Percentiles rank a stretch among this genome's conserved stretches.
phyloP scores from a whole-genome alignment of 768 basidiomycete genomes.

The Sporobolomyces pararoseus region DNA sequence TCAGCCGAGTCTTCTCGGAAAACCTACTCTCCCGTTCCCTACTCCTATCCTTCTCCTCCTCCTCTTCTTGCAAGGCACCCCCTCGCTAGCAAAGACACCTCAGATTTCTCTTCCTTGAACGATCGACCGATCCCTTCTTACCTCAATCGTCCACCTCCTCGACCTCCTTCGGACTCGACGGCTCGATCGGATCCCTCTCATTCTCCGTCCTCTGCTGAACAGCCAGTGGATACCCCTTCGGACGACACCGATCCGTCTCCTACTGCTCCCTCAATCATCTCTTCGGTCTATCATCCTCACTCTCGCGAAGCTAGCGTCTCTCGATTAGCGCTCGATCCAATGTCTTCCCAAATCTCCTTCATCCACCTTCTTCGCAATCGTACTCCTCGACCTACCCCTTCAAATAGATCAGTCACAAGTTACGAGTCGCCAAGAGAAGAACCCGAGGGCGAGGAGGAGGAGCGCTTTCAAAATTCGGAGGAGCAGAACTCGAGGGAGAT shows the following conservation, averaged over 20 bases:
- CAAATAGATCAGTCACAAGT: too few species aligned
- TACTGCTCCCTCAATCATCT: background rate
- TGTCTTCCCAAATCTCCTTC: slow-evolving; percentile 1
- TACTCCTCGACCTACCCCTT: too few species aligned
- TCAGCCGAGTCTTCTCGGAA: too few species aligned
- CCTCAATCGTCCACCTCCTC: background rate
- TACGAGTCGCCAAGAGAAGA: too few species aligned
- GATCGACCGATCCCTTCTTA: background rate
- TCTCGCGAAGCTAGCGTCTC: background rate
- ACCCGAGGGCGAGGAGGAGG: too few species aligned
- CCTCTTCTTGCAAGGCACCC: background rate
- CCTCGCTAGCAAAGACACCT: background rate
- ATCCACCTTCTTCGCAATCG: background rate
- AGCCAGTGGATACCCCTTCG: too few species aligned
- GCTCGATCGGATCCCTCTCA: background rate
- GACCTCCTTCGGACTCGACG: background rate
- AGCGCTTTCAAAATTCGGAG: too few species aligned
- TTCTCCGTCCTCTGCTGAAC: background rate
- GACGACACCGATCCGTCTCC: background rate
- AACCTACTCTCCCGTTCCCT: too few species aligned
- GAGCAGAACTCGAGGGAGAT: too few species aligned
- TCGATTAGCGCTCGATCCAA: background rate
- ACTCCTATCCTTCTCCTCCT: too few species aligned
- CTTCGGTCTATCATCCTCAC: background rate
- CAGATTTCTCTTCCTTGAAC: background rate